Percentiles rank a stretch among this genome's conserved stretches.
These are phyloP conservation scores for Ophiostoma novo-ulmi DNA, from an alignment of 2,329 filamentous ascomycete species.

Conservation along the genomic window DNA sequence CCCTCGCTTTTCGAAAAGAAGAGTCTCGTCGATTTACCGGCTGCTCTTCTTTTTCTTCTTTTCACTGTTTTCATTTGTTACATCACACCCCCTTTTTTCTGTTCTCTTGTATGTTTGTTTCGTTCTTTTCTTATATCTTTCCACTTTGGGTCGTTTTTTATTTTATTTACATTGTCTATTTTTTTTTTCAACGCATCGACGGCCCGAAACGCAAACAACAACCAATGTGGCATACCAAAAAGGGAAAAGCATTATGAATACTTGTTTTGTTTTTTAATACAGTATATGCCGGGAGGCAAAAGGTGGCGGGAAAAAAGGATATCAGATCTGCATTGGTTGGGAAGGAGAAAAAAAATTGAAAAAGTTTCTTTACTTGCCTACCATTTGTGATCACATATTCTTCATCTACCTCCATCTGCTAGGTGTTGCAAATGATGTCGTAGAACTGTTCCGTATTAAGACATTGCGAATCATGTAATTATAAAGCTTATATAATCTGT, in stretches of 20 bases:
- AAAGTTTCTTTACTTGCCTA: neutral
- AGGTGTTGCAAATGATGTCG: no score
- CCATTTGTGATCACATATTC: neutral
- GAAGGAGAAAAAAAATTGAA: constrained; percentile 4
- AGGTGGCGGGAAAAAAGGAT: neutral
- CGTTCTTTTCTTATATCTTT: constrained; percentile 1
- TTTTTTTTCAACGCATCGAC: constrained; percentile 9
- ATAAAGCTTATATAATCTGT: neutral
- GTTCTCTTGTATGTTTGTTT: neutral
- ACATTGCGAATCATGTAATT: neutral
- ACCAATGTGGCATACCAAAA: neutral
- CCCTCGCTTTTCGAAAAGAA: neutral
- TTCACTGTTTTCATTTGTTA: neutral
- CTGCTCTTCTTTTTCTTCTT: neutral
- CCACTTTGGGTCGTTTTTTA: constrained; percentile 15
- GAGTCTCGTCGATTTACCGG: no score
- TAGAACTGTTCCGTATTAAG: no score
- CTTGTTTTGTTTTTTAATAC: neutral
- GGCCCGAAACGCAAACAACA: neutral
- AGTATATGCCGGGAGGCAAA: neutral
- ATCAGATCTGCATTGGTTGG: constrained; percentile 7
- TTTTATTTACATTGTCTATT: constrained; percentile 13
- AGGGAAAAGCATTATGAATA: neutral
- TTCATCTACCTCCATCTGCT: neutral
- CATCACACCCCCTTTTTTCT: neutral